Conservation (phyloP, 2,329 filamentous ascomycete genomes). For the Microcyclospora pomicola region DNA sequence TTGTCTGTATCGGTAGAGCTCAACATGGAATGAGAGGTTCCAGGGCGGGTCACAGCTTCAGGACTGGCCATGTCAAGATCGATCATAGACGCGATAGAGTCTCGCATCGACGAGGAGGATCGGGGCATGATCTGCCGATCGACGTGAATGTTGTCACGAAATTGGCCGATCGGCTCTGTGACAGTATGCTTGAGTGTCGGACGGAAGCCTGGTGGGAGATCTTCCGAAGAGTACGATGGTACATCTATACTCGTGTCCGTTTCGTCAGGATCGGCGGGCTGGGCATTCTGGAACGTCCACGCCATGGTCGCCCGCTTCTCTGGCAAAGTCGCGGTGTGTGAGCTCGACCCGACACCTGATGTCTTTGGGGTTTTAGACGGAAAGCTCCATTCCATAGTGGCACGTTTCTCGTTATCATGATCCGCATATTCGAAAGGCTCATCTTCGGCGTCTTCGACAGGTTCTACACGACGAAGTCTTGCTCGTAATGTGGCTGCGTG, state of each 20-base stretch:
- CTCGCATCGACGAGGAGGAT: constrained; percentile 22
- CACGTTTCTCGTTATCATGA: constrained; percentile 24
- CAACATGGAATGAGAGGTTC: constrained; percentile 27
- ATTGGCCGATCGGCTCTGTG: constrained; percentile 27
- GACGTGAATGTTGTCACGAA: constrained; percentile 25
- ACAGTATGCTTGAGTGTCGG: constrained; percentile 28
- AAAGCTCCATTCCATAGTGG: constrained; percentile 44
- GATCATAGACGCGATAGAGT: constrained; percentile 32
- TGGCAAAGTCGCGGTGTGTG: background rate
- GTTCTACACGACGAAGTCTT: constrained; percentile 29
- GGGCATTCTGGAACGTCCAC: constrained; percentile 40
- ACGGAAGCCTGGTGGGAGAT: constrained; percentile 20
- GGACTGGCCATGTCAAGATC: constrained; percentile 27
- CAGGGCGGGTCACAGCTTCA: constrained; percentile 28
- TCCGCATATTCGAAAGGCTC: constrained; percentile 23
- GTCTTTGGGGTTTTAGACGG: constrained; percentile 16
- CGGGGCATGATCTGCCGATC: constrained; percentile 10
- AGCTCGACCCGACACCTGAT: too few species aligned
- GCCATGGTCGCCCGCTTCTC: constrained; percentile 34
- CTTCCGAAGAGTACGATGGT: constrained; percentile 8
- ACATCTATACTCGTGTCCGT: constrained; percentile 15
- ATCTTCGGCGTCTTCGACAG: constrained; percentile 29
- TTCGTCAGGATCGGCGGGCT: constrained; percentile 14
- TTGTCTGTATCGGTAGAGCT: constrained; percentile 25
- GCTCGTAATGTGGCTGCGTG: constrained; percentile 43